phyloP scores from a whole-genome alignment of 345 rosid species.

The Raphanus sativus region DNA sequence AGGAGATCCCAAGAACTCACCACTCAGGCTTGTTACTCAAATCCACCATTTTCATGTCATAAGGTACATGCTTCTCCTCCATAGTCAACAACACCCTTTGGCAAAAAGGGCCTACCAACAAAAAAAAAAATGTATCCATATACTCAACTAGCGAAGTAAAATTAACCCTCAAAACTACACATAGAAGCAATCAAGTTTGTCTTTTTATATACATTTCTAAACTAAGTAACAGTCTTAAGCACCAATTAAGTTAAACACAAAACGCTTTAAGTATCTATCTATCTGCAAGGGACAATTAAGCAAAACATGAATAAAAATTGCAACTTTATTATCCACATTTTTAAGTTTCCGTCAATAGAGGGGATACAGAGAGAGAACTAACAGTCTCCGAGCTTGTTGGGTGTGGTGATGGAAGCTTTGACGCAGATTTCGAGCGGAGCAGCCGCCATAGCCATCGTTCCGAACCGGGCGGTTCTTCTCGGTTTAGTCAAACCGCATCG shows the following conservation, averaged over 20 bases:
- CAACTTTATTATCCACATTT: slow-evolving; percentile 24
- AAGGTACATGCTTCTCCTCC: slow-evolving; percentile 89
- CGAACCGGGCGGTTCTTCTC: slow-evolving; percentile 23
- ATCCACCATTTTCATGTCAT: slow-evolving; percentile 85
- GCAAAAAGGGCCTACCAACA: slow-evolving; percentile 74
- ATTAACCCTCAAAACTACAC: background rate
- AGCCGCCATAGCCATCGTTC: slow-evolving; percentile 50
- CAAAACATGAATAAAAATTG: background rate
- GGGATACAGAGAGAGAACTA: slow-evolving; percentile 34
- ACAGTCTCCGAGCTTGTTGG: slow-evolving; percentile 88
- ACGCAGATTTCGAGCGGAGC: slow-evolving; percentile 75
- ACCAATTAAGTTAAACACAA: background rate
- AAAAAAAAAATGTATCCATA: slow-evolving; percentile 5
- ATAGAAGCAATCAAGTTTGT: background rate
- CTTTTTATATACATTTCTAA: background rate
- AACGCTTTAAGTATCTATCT: background rate
- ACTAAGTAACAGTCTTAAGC: background rate
- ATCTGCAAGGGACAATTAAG: background rate
- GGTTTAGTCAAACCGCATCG: slow-evolving; percentile 21
- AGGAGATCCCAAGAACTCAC: slow-evolving; percentile 40
- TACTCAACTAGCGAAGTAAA: background rate
- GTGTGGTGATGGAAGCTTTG: slow-evolving; percentile 76
- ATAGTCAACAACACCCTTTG: slow-evolving; percentile 82
- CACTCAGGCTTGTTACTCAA: slow-evolving; percentile 86
- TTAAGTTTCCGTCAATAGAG: background rate